These are phyloP conservation scores for Panus rudis DNA, from an alignment of 768 basidiomycete genomes.

Conservation along the genomic window DNA sequence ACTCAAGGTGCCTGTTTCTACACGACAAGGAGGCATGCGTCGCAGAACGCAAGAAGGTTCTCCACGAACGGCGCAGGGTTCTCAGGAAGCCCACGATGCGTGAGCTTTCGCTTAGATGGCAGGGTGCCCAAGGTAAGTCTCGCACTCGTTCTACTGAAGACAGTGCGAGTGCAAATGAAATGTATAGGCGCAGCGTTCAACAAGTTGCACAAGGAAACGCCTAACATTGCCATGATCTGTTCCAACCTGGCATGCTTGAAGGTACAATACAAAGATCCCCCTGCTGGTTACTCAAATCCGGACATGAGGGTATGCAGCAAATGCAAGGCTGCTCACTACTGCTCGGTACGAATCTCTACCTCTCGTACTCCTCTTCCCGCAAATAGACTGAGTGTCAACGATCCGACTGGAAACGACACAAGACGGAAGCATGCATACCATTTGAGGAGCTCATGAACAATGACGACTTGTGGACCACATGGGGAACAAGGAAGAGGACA, in stretches of 20 bases:
- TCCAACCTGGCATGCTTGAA: slow-evolving; percentile 8
- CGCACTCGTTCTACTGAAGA: not conserved
- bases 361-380: not conserved
- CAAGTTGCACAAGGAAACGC: slow-evolving; percentile 2
- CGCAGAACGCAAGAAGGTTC: slow-evolving; percentile 6
- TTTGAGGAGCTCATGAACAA: slow-evolving; percentile 10
- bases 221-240: slow-evolving; percentile 5
- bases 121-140: not conserved
- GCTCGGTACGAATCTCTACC: slow-evolving; percentile 7
- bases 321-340: slow-evolving; percentile 8
- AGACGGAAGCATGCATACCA: slow-evolving; percentile 9
- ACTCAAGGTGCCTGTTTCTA: slow-evolving; percentile 9
- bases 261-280: not conserved
- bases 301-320: slow-evolving; percentile 9
- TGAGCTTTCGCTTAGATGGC: not conserved
- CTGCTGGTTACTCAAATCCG: not conserved
- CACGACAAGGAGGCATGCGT: slow-evolving; percentile 9
- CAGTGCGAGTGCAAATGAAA: not conserved
- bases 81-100: slow-evolving; percentile 5
- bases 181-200: slow-evolving; percentile 2
- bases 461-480: slow-evolving; percentile 11
- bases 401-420: slow-evolving; percentile 11
- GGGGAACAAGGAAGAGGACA: slow-evolving; percentile 7
- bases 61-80: slow-evolving; percentile 4
- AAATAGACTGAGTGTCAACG: slow-evolving; percentile 9